Conservation (phyloP, 2,329 filamentous ascomycete species). For the Microsporum canis region DNA sequence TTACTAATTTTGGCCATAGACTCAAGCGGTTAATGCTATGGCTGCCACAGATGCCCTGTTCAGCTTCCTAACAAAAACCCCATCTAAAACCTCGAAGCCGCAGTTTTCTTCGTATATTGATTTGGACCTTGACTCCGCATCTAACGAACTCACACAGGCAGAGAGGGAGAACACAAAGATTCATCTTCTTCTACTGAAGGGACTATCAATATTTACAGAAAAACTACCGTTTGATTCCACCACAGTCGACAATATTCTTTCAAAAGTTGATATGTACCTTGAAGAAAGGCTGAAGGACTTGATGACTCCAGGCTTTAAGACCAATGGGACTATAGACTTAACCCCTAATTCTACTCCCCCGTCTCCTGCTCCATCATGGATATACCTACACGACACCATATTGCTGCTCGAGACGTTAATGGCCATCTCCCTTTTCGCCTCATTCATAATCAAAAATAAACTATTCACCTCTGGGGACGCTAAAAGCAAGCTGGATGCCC, state of each 20-base stretch:
- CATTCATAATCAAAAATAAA: constrained; percentile 21
- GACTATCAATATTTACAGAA: constrained; percentile 15
- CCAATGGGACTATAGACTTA: constrained; percentile 9
- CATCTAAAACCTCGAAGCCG: background rate
- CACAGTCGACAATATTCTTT: constrained; percentile 3
- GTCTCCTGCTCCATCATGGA: constrained; percentile 29
- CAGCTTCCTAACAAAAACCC: constrained; percentile 21
- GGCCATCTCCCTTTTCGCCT: constrained; percentile 26
- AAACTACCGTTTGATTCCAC: background rate
- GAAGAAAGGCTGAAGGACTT: background rate
- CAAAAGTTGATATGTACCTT: constrained; percentile 12
- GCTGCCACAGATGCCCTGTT: constrained; percentile 28
- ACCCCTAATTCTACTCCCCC: constrained; percentile 15
- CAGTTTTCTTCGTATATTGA: constrained; percentile 2
- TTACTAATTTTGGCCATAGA: constrained; percentile 16
- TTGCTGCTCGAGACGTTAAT: constrained; percentile 33
- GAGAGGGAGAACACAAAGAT: constrained; percentile 27
- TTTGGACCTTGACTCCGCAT: constrained; percentile 14
- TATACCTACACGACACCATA: constrained; percentile 31
- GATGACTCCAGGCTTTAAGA: background rate
- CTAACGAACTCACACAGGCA: constrained; percentile 25
- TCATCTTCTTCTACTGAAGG: constrained; percentile 25
- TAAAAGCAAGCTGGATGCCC: constrained; percentile 24
- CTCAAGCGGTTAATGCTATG: constrained; percentile 26
- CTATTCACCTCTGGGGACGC: constrained; percentile 17